phyloP scores from a whole-genome alignment of 2,329 filamentous ascomycete genomes.

The Pseudogymnoascus pannorum region DNA sequence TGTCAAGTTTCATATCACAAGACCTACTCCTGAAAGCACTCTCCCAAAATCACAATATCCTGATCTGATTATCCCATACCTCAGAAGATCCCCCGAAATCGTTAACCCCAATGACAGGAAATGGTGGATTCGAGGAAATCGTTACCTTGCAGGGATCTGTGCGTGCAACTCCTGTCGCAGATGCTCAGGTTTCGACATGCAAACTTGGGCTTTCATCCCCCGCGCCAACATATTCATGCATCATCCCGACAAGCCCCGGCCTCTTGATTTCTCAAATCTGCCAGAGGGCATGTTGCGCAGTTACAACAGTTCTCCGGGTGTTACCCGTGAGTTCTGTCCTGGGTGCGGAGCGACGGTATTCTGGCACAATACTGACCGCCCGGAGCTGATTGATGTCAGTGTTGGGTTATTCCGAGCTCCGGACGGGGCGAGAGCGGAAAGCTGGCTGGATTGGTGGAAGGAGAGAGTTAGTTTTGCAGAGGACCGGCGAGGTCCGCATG shows the following conservation, averaged over 20 bases:
- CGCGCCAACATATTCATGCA: slow-evolving; percentile 46
- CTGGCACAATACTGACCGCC: slow-evolving; percentile 48
- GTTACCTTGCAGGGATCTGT: slow-evolving; percentile 53
- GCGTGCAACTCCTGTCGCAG: slow-evolving; percentile 56
- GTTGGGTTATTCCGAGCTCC: slow-evolving; percentile 47
- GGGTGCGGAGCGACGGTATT: slow-evolving; percentile 58
- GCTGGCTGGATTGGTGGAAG: slow-evolving; percentile 56
- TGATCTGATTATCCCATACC: slow-evolving; percentile 45
- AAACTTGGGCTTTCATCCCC: slow-evolving; percentile 60
- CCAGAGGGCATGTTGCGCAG: slow-evolving; percentile 38
- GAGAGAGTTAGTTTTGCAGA: slow-evolving; percentile 47
- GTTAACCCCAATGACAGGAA: slow-evolving; percentile 34
- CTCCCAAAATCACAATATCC: slow-evolving; percentile 41
- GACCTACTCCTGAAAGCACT: slow-evolving; percentile 41
- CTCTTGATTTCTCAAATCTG: slow-evolving; percentile 20
- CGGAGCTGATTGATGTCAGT: slow-evolving; percentile 55
- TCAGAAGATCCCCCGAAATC: slow-evolving; percentile 26
- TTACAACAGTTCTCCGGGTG: slow-evolving; percentile 47
- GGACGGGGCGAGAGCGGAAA: slow-evolving; percentile 48
- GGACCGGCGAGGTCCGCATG: not conserved
- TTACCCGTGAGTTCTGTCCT: slow-evolving; percentile 54
- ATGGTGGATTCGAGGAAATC: slow-evolving; percentile 13
- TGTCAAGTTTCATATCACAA: slow-evolving; percentile 49
- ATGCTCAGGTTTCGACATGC: slow-evolving; percentile 53
- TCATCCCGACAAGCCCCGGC: slow-evolving; percentile 21